These are phyloP conservation scores for Pinus albicaulis DNA, from an alignment of 75 land plant species.

Conservation along the genomic window DNA sequence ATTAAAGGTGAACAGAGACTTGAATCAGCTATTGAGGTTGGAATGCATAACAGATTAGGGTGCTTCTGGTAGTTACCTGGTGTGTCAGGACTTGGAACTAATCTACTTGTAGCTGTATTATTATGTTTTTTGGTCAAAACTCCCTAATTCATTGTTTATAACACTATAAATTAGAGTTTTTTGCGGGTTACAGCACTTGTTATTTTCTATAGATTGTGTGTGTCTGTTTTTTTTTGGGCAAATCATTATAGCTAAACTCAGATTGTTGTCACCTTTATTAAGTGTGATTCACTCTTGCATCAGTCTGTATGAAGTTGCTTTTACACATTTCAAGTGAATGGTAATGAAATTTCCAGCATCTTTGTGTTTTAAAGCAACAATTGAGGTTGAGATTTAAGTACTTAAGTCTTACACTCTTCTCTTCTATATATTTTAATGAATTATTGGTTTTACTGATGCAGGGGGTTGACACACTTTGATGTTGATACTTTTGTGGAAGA, in stretches of 20 bases:
- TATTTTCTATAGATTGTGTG: background rate
- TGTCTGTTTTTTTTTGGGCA: background rate
- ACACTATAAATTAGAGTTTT: background rate
- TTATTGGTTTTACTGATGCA: conserved; percentile 17
- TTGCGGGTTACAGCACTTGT: too few relatives aligned
- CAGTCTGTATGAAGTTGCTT: background rate
- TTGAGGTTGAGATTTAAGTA: background rate
- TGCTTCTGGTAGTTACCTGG: background rate
- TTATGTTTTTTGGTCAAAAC: background rate
- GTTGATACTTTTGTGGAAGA: conserved; percentile 94
- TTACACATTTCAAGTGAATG: background rate
- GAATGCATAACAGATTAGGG: background rate
- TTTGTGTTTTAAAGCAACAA: background rate
- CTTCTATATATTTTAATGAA: background rate
- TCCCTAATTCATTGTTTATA: background rate
- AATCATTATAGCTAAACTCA: background rate
- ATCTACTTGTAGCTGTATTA: background rate
- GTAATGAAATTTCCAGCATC: background rate
- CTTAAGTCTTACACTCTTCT: background rate
- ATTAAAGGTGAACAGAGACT: background rate
- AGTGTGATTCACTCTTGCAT: background rate
- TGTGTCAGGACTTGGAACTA: background rate
- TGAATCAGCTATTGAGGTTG: background rate
- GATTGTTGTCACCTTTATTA: background rate
- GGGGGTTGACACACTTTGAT: conserved; percentile 86